phyloP scores from a whole-genome alignment of 2,329 filamentous ascomycete genomes.

The Aspergillus fumigatus region DNA sequence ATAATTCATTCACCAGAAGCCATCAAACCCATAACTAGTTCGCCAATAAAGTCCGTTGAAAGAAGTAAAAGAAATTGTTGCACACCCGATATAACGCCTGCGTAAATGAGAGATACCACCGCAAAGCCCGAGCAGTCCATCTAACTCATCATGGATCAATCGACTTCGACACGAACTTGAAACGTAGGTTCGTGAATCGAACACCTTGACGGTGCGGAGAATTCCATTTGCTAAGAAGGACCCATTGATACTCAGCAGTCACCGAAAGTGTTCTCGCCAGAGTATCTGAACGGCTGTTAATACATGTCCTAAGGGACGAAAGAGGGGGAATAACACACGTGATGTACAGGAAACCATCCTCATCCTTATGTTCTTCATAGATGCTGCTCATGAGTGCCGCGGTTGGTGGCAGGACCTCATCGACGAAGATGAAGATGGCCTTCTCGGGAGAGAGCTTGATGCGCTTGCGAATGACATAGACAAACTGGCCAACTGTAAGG shows the following conservation, averaged over 20 bases:
- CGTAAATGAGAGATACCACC: slow-evolving; percentile 14
- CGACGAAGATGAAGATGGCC: slow-evolving; percentile 99
- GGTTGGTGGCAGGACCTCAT: slow-evolving; percentile 93
- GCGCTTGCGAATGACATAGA: slow-evolving; percentile 99
- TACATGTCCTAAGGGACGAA: slow-evolving; percentile 1
- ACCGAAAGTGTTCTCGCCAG: slow-evolving; percentile 98
- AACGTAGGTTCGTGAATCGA: slow-evolving; percentile 6
- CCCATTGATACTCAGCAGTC: slow-evolving; percentile 19
- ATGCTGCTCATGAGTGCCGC: slow-evolving; percentile 99
- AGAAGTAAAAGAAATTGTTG: slow-evolving; percentile 1
- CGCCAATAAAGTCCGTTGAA: slow-evolving; percentile 10
- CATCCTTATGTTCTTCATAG: slow-evolving; percentile 97
- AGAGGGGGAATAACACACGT: slow-evolving; percentile 55
- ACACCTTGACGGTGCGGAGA: slow-evolving; percentile 9
- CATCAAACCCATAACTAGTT: slow-evolving; percentile 11
- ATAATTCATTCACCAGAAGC: slow-evolving; percentile 12
- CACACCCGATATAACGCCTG: slow-evolving; percentile 23
- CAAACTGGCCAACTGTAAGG: slow-evolving; percentile 97
- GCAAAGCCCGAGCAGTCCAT: slow-evolving; percentile 10
- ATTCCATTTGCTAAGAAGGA: slow-evolving; percentile 10
- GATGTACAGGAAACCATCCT: slow-evolving; percentile 93
- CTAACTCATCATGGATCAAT: slow-evolving; percentile 9
- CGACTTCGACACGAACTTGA: slow-evolving; percentile 2
- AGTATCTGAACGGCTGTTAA: slow-evolving; percentile 59
- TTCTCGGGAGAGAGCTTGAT: slow-evolving; percentile 99